Base-by-base conservation (phyloP, 441 rosid species). In the Flueggea neowawraea region DNA sequence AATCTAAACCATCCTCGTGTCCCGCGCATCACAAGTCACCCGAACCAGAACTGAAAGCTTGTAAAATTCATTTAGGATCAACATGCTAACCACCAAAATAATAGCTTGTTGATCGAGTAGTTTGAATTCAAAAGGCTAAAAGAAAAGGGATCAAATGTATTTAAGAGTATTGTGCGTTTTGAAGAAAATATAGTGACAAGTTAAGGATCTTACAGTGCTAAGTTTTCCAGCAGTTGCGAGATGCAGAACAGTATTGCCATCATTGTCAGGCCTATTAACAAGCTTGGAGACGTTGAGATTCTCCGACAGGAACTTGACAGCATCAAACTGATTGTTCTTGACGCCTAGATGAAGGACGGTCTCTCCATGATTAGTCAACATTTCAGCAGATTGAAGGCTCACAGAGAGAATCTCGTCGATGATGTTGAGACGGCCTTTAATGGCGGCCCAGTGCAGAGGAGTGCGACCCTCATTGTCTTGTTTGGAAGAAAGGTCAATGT, bases 241-340 rank as follows among this genome's bases (percentile, higher is more conserved):
- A 69, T 80, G 90, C 75, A 84, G 60, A 47, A 75, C 71, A 6
- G 83, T 80, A 73, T 84, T 78, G 52, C 78, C 87, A 43, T 71
- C 78, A 14, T 61, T 65, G 62, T 84, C 82, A 2, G 69, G 78
- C 16, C 53, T 4, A 58, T 81, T 66, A 45, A 62, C 57, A 16
- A 75, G 79, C 45, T 57, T 73, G 16, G 80, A 51, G 22, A 63
- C 57, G 36, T 78, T 61, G 17, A 69, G 67, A 5, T 32, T 75
- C 72, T 80, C 83, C 4, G 66, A 64, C 6, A 80, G 67, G 61
- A 70, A 83, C 64, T 62, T 65, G 3, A 81, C 76, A 12, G 77
- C 78, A 2, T 80, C 85, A 10, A 51, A 71, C 22, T 81, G 81
- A 49, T 76, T 78, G 51, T 76, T 74, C 58, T 78, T 74, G 0